phyloP scores from a whole-genome alignment of 352 stramenopile genomes.

The Phytophthora europaea region DNA sequence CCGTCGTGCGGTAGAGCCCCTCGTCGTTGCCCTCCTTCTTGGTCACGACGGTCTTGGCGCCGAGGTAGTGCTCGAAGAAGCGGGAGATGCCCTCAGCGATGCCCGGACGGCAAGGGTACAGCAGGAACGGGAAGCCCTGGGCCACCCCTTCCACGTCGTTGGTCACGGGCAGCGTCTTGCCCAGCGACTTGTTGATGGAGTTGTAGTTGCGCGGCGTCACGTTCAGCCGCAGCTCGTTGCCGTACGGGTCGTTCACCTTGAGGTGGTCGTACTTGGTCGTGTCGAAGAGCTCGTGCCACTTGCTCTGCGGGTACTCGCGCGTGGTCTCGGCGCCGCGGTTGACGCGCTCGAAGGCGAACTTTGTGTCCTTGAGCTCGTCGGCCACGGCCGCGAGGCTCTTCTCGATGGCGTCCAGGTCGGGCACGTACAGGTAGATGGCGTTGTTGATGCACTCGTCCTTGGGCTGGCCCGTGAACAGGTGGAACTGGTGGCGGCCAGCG shows the following conservation, averaged over 20 bases:
- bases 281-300: conserved; percentile 68
- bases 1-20: conserved; percentile 47
- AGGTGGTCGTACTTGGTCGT: conserved; percentile 66
- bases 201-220: conserved; percentile 69
- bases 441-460: conserved; percentile 70
- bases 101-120: conserved; percentile 67
- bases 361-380: conserved; percentile 60
- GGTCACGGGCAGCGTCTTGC: conserved; percentile 59
- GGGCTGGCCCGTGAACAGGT: conserved; percentile 71
- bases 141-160: conserved; percentile 52
- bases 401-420: conserved; percentile 65
- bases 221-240: conserved; percentile 65
- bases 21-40: conserved; percentile 50
- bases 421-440: conserved; percentile 70
- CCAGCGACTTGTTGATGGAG: conserved; percentile 67
- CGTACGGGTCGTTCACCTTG: conserved; percentile 68
- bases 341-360: conserved; percentile 61
- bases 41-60: conserved; percentile 58
- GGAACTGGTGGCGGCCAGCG: conserved; percentile 72
- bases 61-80: conserved; percentile 80
- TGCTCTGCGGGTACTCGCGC: conserved; percentile 55
- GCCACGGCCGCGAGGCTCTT: conserved; percentile 55
- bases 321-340: conserved; percentile 65
- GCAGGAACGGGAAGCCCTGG: conserved; percentile 68
- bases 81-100: conserved; percentile 66